Conservation (phyloP, 805 yeast species). For the Metschnikowia chrysomelidarum region DNA sequence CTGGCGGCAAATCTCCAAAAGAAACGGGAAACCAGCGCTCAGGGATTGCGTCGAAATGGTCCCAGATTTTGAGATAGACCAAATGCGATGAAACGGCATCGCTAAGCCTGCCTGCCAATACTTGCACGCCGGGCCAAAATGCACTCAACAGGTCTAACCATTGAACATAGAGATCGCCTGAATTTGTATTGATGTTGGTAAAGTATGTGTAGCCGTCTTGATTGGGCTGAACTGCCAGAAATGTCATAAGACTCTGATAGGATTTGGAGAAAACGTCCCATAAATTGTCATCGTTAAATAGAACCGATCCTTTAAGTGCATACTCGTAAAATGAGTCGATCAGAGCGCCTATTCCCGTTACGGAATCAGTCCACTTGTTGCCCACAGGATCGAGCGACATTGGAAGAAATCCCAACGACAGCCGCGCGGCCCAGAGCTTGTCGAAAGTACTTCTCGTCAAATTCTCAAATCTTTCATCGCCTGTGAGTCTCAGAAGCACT, state of each 20-base stretch:
- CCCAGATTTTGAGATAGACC: slow-evolving; percentile 74
- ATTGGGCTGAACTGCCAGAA: slow-evolving; percentile 31
- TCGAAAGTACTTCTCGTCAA: slow-evolving; percentile 62
- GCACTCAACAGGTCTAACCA: slow-evolving; percentile 91
- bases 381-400: slow-evolving; percentile 67
- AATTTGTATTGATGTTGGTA: slow-evolving; percentile 55
- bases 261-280: slow-evolving; percentile 54
- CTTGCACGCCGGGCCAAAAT: slow-evolving; percentile 85
- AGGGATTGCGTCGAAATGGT: slow-evolving; percentile 75
- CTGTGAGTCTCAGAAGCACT: slow-evolving; percentile 69
- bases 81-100: slow-evolving; percentile 64
- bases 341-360: slow-evolving; percentile 87
- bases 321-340: slow-evolving; percentile 90
- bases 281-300: slow-evolving; percentile 62
- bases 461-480: slow-evolving; percentile 66
- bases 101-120: slow-evolving; percentile 67
- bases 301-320: slow-evolving; percentile 70
- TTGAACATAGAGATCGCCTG: slow-evolving; percentile 48
- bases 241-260: slow-evolving; percentile 51
- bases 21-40: slow-evolving; percentile 68
- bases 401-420: slow-evolving; percentile 65
- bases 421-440: slow-evolving; percentile 67
- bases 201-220: slow-evolving; percentile 34
- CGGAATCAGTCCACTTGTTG: slow-evolving; percentile 53
- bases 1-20: background rate